Evolutionary conservation across 106 monocot genomes (phyloP), one percentile per base, ranked within the genome.

Genomic region (Phalaenopsis aphrodite): DNA sequence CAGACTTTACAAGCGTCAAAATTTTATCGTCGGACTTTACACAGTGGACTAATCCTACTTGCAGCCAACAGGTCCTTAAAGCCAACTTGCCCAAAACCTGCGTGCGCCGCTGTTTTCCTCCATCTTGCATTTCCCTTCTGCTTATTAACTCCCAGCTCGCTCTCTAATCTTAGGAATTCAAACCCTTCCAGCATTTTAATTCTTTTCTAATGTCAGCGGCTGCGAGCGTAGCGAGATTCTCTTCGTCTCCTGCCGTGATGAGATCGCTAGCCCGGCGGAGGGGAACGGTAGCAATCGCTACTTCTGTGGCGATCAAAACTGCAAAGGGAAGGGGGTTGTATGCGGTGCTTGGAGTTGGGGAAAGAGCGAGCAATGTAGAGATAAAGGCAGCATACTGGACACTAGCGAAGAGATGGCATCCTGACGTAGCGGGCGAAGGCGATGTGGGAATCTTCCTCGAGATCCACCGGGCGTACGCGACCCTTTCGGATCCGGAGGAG

Each of bases 311-410:
- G 46, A 43, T 77, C 36, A 49, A 15, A 7, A 47, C 72, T 5
- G 46, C 57, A 39, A 49, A 5, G 21, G 48, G 9, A 11, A 75
- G 42, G 78, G 84, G 74, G 48, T 78, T 81, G 17, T 91, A 91
- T 81, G 85, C 79, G 75, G 85, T 89, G 41, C 85, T 91, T 64
- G 55, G 65, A n/a, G 80, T 89, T 64, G 58, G 76, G 77, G 75
- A 87, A 71, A 78, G 87, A 38, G 91, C 91, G n/a, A 67, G 87
- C 38, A 41, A 55, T 12, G 52, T 17, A 49, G 88, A 91, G 82
- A 87, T 91, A 77, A 88, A 91, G 80, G 81, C 73, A 39, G 91
- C 91, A 4, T 91, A 91, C 85, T 83, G 91, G 30, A 58, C 88
- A 8, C 69, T 89, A 49, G 91, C 91, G 75, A 91, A 91, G 85